These are phyloP conservation scores for Teratosphaeria destructans DNA, from an alignment of 2,329 filamentous ascomycete species.

Conservation along the genomic window DNA sequence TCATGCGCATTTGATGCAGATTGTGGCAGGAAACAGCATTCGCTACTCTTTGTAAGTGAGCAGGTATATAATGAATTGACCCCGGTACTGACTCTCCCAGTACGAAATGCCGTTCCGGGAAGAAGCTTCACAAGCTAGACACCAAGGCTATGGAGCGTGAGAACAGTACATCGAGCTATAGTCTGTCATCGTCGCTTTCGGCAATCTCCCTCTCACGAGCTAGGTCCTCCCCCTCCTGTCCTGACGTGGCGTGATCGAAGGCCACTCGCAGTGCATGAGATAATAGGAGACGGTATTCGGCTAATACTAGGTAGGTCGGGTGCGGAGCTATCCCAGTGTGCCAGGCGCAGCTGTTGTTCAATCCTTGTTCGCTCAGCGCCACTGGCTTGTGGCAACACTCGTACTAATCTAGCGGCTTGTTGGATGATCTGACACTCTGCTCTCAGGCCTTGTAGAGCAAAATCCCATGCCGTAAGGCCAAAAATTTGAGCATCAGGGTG, in stretches of 20 bases:
- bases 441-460: background rate
- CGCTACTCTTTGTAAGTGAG: background rate
- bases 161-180: background rate
- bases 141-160: background rate
- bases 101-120: background rate
- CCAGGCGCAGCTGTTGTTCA: too few species aligned
- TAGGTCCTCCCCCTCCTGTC: too few species aligned
- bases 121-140: background rate
- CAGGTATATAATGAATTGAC: background rate
- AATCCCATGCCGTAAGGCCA: background rate
- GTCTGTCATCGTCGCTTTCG: background rate
- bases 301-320: too few species aligned
- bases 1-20: background rate
- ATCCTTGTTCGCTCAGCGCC: too few species aligned
- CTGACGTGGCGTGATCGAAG: too few species aligned
- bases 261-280: too few species aligned
- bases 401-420: background rate
- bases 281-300: too few species aligned
- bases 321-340: too few species aligned
- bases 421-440: background rate
- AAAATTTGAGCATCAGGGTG: background rate
- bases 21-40: background rate
- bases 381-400: background rate
- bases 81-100: background rate
- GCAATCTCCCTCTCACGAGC: too few species aligned